Percentiles rank a stretch among this genome's conserved stretches.
Conservation (phyloP, 306 rosid genomes). For the Phaseolus lunatus region DNA sequence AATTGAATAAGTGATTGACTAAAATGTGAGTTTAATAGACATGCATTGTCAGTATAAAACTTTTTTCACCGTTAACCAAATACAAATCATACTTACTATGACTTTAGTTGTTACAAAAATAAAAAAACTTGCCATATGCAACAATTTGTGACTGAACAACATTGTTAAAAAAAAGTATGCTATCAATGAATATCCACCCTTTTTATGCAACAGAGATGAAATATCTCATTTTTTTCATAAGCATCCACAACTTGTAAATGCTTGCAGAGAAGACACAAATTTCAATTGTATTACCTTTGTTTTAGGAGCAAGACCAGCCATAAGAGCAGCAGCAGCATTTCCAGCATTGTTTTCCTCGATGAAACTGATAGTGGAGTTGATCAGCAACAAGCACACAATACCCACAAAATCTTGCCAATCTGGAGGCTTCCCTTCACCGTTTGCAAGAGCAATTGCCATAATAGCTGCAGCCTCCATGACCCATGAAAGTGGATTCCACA, state of each 20-base stretch:
- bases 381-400: slow-evolving; percentile 76
- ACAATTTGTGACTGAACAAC: not conserved
- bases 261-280: slow-evolving; percentile 3
- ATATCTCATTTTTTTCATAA: no score
- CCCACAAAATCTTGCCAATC: slow-evolving; percentile 99
- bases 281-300: slow-evolving; percentile 67
- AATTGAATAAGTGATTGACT: no score
- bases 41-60: no score
- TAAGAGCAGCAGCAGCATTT: slow-evolving; percentile 98
- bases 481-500: slow-evolving; percentile 99
- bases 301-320: slow-evolving; percentile 99
- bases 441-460: slow-evolving; percentile 97
- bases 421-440: slow-evolving; percentile 83
- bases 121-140: not conserved
- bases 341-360: slow-evolving; percentile 99
- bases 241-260: slow-evolving; percentile 1
- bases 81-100: not conserved
- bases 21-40: no score
- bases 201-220: slow-evolving; percentile 7
- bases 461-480: slow-evolving; percentile 99
- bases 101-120: not conserved
- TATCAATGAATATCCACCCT: not conserved
- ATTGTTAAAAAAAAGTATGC: not conserved
- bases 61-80: no score
- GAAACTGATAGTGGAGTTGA: slow-evolving; percentile 97